phyloP scores from a whole-genome alignment of 768 basidiomycete genomes.

The Russula abietina region DNA sequence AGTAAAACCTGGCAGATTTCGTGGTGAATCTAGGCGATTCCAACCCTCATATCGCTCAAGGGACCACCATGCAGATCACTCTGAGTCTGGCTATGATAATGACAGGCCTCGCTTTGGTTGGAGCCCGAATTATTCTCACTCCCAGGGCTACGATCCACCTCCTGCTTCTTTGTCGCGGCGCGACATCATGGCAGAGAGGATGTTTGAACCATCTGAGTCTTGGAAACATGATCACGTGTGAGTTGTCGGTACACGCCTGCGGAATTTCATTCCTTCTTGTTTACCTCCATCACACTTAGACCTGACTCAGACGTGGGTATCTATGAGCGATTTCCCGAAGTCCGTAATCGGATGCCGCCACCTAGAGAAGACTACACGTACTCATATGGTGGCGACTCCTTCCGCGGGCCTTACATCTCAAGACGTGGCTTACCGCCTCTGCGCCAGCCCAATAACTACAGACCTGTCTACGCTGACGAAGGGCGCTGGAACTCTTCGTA shows the following conservation, averaged over 20 bases:
- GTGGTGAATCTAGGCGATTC: slow-evolving; percentile 33
- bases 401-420: slow-evolving; percentile 37
- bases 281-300: slow-evolving; percentile 14
- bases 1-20: slow-evolving; percentile 37
- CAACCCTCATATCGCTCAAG: slow-evolving; percentile 43
- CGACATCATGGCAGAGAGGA: slow-evolving; percentile 43
- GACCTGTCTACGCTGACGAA: slow-evolving; percentile 40
- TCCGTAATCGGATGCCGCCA: slow-evolving; percentile 17
- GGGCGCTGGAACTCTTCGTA: slow-evolving; percentile 32
- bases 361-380: slow-evolving; percentile 33
- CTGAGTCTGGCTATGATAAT: slow-evolving; percentile 11
- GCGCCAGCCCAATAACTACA: slow-evolving; percentile 43
- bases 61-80: slow-evolving; percentile 17
- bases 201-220: slow-evolving; percentile 66
- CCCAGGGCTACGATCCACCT: slow-evolving; percentile 27
- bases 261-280: slow-evolving; percentile 3
- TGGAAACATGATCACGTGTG: slow-evolving; percentile 38
- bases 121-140: slow-evolving; percentile 21
- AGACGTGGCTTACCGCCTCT: slow-evolving; percentile 37
- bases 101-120: slow-evolving; percentile 14
- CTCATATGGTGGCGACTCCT: slow-evolving; percentile 45
- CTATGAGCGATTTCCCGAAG: slow-evolving; percentile 21
- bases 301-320: slow-evolving; percentile 11
- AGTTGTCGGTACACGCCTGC: slow-evolving; percentile 3
- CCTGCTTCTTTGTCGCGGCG: slow-evolving; percentile 29